These are phyloP conservation scores for sunflower (Helianthus annuus) DNA, from an alignment of 129 eudicot genomes.

Conservation along the genomic window DNA sequence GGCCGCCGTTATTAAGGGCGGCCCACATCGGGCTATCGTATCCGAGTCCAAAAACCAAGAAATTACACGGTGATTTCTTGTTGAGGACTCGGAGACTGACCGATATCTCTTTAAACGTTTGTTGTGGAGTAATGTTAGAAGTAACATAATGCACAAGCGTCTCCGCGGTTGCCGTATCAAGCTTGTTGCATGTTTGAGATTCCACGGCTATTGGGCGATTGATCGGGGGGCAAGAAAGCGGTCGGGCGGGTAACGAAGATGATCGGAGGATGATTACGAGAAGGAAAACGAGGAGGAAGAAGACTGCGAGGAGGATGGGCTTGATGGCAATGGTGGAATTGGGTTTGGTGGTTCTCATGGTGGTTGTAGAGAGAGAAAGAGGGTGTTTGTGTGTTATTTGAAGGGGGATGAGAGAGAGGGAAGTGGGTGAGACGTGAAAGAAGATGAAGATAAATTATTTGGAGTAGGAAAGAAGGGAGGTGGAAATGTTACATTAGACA, in stretches of 20 bases:
- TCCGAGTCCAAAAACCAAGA: slow-evolving; percentile 83
- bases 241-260: slow-evolving; percentile 9
- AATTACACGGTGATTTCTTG: slow-evolving; percentile 77
- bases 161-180: slow-evolving; percentile 47
- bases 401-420: neutral
- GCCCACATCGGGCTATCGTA: slow-evolving; percentile 81
- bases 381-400: slow-evolving; percentile 21
- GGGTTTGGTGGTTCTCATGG: slow-evolving; percentile 34
- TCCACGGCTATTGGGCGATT: neutral
- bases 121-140: slow-evolving; percentile 76
- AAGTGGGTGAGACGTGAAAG: slow-evolving; percentile 40
- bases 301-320: slow-evolving; percentile 25
- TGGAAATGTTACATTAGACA: slow-evolving; percentile 1
- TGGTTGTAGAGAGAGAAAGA: neutral
- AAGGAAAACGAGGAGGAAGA: slow-evolving; percentile 27
- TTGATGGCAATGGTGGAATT: slow-evolving; percentile 23
- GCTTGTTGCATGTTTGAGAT: slow-evolving; percentile 53
- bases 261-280: slow-evolving; percentile 34
- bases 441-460: slow-evolving; percentile 24
- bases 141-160: slow-evolving; percentile 79
- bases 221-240: slow-evolving; percentile 29
- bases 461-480: slow-evolving; percentile 29
- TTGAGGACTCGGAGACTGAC: slow-evolving; percentile 52
- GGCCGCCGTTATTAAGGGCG: slow-evolving; percentile 75
- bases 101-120: slow-evolving; percentile 61